Conservation (phyloP, 2,329 filamentous ascomycete species). For the Nannizziopsis arthrosporioides region DNA sequence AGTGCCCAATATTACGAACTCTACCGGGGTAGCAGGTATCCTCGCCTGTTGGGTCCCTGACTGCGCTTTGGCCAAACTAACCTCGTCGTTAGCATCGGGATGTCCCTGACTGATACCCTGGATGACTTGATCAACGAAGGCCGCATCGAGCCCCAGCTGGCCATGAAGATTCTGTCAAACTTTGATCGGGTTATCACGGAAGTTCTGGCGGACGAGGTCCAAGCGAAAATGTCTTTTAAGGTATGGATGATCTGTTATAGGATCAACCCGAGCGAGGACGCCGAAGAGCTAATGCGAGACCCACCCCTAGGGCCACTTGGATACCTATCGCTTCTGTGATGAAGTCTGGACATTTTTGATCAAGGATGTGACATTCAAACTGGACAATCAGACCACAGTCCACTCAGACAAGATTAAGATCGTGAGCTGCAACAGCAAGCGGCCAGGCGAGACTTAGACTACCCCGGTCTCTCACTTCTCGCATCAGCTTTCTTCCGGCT, state of each 20-base stretch:
- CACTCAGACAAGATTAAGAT: constrained; percentile 93
- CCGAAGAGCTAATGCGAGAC: constrained; percentile 2
- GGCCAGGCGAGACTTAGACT: constrained; percentile 45
- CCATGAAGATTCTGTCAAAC: constrained; percentile 94
- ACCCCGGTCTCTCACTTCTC: not conserved
- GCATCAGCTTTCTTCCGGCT: not conserved
- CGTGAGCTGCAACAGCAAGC: constrained; percentile 91
- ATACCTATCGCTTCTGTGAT: constrained; percentile 98
- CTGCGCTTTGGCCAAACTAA: constrained; percentile 7
- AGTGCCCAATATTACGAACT: constrained; percentile 70
- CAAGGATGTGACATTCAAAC: constrained; percentile 97
- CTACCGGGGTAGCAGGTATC: constrained; percentile 94
- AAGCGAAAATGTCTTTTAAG: constrained; percentile 87
- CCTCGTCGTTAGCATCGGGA: constrained; percentile 59
- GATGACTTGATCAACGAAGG: constrained; percentile 91
- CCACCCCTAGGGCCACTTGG: constrained; percentile 65
- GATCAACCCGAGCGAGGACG: not conserved
- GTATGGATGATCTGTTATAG: constrained; percentile 38
- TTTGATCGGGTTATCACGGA: constrained; percentile 92
- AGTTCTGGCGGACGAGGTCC: constrained; percentile 82
- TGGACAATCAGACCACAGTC: constrained; percentile 68
- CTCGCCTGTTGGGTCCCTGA: not conserved
- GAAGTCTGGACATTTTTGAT: constrained; percentile 99
- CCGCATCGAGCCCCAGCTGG: constrained; percentile 92
- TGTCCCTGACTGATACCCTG: constrained; percentile 88